phyloP scores from a whole-genome alignment of 257 asterid genomes.

The Penstemon davidsonii region DNA sequence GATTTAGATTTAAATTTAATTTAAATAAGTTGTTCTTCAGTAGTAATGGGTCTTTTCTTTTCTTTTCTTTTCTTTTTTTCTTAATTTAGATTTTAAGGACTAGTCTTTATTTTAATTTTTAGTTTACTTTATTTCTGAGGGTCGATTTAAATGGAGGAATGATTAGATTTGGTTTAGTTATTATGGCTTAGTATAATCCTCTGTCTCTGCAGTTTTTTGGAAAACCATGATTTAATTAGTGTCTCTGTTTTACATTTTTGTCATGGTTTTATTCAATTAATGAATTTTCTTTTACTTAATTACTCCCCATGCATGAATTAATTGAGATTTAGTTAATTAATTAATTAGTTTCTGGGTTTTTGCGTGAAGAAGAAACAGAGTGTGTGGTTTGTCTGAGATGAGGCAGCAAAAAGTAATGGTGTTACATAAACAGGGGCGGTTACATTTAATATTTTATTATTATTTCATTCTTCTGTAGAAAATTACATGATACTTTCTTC shows the following conservation, averaged over 20 bases:
- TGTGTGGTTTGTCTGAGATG: conserved; percentile 27
- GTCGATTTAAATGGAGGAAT: conserved; percentile 28
- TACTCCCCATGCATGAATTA: conserved; percentile 15
- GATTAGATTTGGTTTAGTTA: conserved; percentile 5
- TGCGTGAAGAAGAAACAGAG: conserved; percentile 1
- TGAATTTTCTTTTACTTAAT: background rate
- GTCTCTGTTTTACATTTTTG: background rate
- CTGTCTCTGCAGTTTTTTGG: conserved; percentile 6
- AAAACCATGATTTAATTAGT: background rate
- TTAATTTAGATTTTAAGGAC: conserved; percentile 26
- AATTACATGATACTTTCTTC: background rate
- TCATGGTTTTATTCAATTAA: background rate
- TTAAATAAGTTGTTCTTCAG: conserved; percentile 36
- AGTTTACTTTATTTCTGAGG: conserved; percentile 36
- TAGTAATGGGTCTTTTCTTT: conserved; percentile 18
- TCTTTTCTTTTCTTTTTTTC: too few species aligned
- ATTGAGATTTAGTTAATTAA: background rate
- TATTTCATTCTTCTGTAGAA: too few species aligned
- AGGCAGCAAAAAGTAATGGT: conserved; percentile 31
- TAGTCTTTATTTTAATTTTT: background rate
- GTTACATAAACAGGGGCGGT: conserved; percentile 18
- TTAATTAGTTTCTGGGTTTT: background rate
- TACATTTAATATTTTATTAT: background rate
- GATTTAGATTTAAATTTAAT: background rate
- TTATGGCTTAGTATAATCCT: background rate